Conservation (phyloP, 2,329 filamentous ascomycete genomes). For the Ascochyta pisi region DNA sequence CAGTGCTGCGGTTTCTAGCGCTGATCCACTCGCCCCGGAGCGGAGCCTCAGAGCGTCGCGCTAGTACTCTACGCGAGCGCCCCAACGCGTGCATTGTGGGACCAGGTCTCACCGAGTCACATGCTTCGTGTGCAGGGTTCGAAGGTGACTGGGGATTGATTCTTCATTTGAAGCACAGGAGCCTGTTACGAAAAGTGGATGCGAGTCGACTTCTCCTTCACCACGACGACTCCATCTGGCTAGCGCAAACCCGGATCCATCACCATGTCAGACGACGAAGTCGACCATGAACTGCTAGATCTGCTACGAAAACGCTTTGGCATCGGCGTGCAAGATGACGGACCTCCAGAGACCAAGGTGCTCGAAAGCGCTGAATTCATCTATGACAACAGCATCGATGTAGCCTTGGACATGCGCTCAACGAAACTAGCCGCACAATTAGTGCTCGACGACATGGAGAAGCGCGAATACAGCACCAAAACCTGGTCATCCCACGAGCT, state of each 20-base stretch:
- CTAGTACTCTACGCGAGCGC: conserved; percentile 23
- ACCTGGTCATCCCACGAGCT: conserved; percentile 89
- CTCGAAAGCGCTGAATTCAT: conserved; percentile 83
- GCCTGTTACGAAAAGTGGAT: too few relatives aligned
- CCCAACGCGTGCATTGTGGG: conserved; percentile 24
- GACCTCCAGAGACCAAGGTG: conserved; percentile 77
- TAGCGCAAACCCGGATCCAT: not conserved
- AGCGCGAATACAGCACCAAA: conserved; percentile 80
- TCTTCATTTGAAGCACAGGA: not conserved
- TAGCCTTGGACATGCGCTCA: conserved; percentile 82
- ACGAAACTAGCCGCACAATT: conserved; percentile 81
- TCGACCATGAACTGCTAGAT: conserved; percentile 84
- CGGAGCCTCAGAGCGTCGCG: conserved; percentile 39
- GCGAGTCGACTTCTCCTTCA: not conserved
- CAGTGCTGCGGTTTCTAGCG: conserved; percentile 26
- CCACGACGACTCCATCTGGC: not conserved
- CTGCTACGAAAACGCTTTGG: conserved; percentile 82
- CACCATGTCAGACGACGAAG: conserved; percentile 88
- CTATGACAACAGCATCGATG: conserved; percentile 91
- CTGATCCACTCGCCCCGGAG: conserved; percentile 25
- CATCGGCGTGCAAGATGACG: conserved; percentile 61
- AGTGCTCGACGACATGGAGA: conserved; percentile 83
- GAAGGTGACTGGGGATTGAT: not conserved
- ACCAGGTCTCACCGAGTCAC: conserved; percentile 15
- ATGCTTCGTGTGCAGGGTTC: not conserved